Conservation (phyloP, 768 basidiomycete genomes). For the Leccinum aurantiacum region DNA sequence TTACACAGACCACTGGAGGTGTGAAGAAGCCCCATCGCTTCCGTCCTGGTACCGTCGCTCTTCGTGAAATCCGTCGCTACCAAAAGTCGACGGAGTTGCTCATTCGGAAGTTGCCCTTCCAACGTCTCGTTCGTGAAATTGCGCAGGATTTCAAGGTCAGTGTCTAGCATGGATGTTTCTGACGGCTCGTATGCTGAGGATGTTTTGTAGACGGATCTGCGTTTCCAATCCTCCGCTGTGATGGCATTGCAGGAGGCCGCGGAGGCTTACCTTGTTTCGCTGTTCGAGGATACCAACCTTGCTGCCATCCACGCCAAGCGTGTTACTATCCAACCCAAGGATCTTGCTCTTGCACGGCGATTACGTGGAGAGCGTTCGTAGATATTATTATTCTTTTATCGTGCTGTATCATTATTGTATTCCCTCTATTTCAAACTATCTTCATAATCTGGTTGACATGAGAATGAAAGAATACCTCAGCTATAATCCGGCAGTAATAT, state of each 20-base stretch:
- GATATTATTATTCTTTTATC: slow-evolving; percentile 11
- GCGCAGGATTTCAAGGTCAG: neutral
- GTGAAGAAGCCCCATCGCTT: slow-evolving; percentile 93
- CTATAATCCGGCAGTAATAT: neutral
- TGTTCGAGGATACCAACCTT: slow-evolving; percentile 1
- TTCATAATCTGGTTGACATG: neutral
- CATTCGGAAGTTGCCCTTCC: slow-evolving; percentile 73
- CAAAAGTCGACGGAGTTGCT: slow-evolving; percentile 87
- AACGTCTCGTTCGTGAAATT: slow-evolving; percentile 1
- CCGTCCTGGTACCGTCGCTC: slow-evolving; percentile 82
- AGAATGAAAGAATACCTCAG: neutral
- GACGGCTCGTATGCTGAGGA: neutral
- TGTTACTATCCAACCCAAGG: slow-evolving; percentile 1
- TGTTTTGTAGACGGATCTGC: slow-evolving; percentile 60
- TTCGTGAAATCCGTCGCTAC: slow-evolving; percentile 87
- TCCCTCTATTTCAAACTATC: neutral
- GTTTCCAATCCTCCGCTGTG: slow-evolving; percentile 90
- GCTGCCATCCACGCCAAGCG: slow-evolving; percentile 1
- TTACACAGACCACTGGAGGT: slow-evolving; percentile 67
- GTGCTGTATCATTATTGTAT: slow-evolving; percentile 22
- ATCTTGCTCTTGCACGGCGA: slow-evolving; percentile 40
- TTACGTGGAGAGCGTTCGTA: slow-evolving; percentile 76
- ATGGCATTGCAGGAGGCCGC: slow-evolving; percentile 63
- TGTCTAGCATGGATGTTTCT: neutral
- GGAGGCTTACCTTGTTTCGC: neutral